Base-by-base conservation (phyloP, 306 rosid species). In the Alnus rubra region DNA sequence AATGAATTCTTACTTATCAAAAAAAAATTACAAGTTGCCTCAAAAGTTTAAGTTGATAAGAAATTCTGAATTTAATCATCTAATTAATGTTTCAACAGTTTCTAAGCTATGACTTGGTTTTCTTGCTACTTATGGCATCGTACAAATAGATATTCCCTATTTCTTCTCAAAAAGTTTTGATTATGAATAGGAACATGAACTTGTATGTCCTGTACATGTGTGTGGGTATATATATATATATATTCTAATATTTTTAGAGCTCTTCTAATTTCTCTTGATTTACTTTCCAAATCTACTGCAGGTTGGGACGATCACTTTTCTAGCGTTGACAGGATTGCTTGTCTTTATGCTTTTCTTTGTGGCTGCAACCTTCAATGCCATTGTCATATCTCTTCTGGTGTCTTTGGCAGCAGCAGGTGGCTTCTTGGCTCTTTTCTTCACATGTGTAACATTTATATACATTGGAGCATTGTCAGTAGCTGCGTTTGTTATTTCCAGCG, bases 371-470 rank as follows among this genome's bases (percentile, higher is more conserved):
- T 42, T 89, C 84, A 95, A 90, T 75, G 98, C 94, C 69, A 35
- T 95, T 48, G 78, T 90, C 39, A 77, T 95, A 77, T 85, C 94
- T 44, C 88, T 95, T 72, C 86, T 95, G 19, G 30, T 92, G 63
- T 90, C 98, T 19, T 79, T 95, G 88, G 98, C 91, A 54, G 98
- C 90, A 11, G 98, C 92, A 13, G 98, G 98, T 85, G 97, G 98
- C 69, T 95, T 95, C 90, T 84, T 95, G 87, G 98, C 98, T 71
- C 60, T 95, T 79, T 95, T 92, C 90, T 91, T 95, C 80, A 91
- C 89, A 30, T 85, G 75, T 73, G 80, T 88, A 54, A 80, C 92
- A 9, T 91, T 87, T 48, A 83, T 95, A 86, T 95, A 95, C 76
- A 83, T 92, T 16, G 98, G 94, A 79, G 94, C 98, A 74, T 79